A percentile compares a stretch with the other conserved stretches of the same genome.
phyloP scores from a whole-genome alignment of 129 eudicot species.

The Flaveria brownii region DNA sequence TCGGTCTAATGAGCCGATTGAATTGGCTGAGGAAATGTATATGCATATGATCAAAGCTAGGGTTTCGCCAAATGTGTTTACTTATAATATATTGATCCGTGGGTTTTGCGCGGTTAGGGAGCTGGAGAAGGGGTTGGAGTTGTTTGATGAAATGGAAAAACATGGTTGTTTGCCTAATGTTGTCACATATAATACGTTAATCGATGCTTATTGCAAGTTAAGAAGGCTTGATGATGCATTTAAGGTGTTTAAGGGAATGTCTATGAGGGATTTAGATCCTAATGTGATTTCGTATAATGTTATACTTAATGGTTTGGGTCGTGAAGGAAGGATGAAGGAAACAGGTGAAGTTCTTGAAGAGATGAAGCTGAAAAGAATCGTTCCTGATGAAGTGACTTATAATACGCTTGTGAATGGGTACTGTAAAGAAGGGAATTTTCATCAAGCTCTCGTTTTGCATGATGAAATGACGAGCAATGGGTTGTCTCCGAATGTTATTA shows the following conservation, averaged over 20 bases:
- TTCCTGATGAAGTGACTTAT: slow-evolving; percentile 85
- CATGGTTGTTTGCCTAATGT: slow-evolving; percentile 79
- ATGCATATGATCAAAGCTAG: slow-evolving; percentile 45
- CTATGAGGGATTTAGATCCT: slow-evolving; percentile 52
- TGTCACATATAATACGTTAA: slow-evolving; percentile 82
- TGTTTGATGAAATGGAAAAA: slow-evolving; percentile 59
- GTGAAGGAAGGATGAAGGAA: slow-evolving; percentile 76
- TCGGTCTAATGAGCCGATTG: slow-evolving; percentile 33
- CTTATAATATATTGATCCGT: slow-evolving; percentile 79
- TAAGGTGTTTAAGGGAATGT: slow-evolving; percentile 48
- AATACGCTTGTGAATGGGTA: slow-evolving; percentile 85
- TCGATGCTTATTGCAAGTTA: slow-evolving; percentile 65
- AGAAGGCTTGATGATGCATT: slow-evolving; percentile 62
- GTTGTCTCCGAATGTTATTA: slow-evolving; percentile 81
- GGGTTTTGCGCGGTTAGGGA: slow-evolving; percentile 64
- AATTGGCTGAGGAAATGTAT: slow-evolving; percentile 50
- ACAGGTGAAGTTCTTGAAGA: slow-evolving; percentile 59
- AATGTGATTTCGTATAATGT: slow-evolving; percentile 79
- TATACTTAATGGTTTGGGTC: slow-evolving; percentile 77
- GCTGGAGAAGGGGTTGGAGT: slow-evolving; percentile 49
- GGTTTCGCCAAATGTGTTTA: slow-evolving; percentile 79
- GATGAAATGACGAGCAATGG: slow-evolving; percentile 80
- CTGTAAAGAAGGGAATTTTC: slow-evolving; percentile 83
- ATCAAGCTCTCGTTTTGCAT: slow-evolving; percentile 82
- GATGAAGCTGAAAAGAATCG: slow-evolving; percentile 59